phyloP scores from a whole-genome alignment of 768 basidiomycete species.

The Gloeopeniophorella convolvens region DNA sequence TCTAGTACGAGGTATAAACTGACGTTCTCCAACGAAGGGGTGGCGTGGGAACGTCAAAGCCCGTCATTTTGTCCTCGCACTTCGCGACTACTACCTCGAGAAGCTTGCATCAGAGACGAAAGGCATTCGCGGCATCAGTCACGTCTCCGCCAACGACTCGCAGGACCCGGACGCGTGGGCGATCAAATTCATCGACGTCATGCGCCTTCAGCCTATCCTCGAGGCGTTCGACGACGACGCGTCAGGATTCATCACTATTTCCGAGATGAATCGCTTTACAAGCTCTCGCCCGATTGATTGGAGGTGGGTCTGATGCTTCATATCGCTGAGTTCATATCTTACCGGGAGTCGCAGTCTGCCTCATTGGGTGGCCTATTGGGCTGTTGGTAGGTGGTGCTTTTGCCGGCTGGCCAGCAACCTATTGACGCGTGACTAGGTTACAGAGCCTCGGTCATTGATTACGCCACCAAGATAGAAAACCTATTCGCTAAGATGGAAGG shows the following conservation, averaged over 20 bases:
- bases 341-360: slow-evolving; percentile 19
- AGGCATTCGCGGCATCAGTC: neutral
- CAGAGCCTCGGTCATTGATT: slow-evolving; percentile 9
- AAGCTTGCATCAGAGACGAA: slow-evolving; percentile 5
- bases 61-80: slow-evolving; percentile 22
- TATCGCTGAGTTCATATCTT: neutral
- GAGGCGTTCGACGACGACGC: slow-evolving; percentile 33
- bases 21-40: slow-evolving; percentile 15
- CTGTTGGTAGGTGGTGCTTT: slow-evolving; percentile 11
- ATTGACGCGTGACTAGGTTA: slow-evolving; percentile 3
- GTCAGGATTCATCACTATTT: slow-evolving; percentile 30
- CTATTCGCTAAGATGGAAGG: slow-evolving; percentile 16
- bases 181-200: slow-evolving; percentile 20
- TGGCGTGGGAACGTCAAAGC: slow-evolving; percentile 19
- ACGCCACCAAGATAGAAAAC: slow-evolving; percentile 10
- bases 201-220: slow-evolving; percentile 22
- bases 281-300: slow-evolving; percentile 23
- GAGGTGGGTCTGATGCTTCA: slow-evolving; percentile 19
- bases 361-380: slow-evolving; percentile 31
- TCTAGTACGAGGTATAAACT: neutral
- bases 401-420: neutral
- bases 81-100: slow-evolving; percentile 29
- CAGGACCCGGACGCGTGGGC: slow-evolving; percentile 25
- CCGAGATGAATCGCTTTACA: slow-evolving; percentile 30
- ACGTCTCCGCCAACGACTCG: neutral